These are phyloP conservation scores for Hyphopichia burtonii DNA, from an alignment of 1,139 yeast species.

Conservation along the genomic window DNA sequence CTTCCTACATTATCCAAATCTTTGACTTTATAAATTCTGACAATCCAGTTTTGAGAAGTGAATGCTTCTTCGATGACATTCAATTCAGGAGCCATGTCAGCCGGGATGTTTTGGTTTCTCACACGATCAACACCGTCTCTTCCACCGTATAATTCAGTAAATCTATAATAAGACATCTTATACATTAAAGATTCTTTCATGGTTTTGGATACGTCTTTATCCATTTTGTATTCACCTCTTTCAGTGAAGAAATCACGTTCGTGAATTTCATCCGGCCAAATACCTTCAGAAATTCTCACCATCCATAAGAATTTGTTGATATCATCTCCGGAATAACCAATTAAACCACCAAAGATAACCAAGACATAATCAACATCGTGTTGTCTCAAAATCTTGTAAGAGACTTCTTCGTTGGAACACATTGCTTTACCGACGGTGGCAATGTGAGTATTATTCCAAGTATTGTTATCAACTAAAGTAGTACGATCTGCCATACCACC, in stretches of 20 bases:
- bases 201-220: slow-evolving; percentile 72
- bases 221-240: slow-evolving; percentile 86
- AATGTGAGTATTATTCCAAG: slow-evolving; percentile 99
- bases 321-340: slow-evolving; percentile 97
- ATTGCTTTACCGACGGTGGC: slow-evolving; percentile 99
- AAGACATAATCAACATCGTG: slow-evolving; percentile 95
- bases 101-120: slow-evolving; percentile 74
- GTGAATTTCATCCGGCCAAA: slow-evolving; percentile 96
- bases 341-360: slow-evolving; percentile 89
- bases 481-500: slow-evolving; percentile 99
- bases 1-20: slow-evolving; percentile 88
- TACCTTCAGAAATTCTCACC: slow-evolving; percentile 98
- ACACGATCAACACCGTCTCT: slow-evolving; percentile 80
- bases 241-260: slow-evolving; percentile 85
- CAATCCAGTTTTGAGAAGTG: slow-evolving; percentile 96
- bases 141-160: slow-evolving; percentile 70
- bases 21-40: slow-evolving; percentile 90
- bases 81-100: slow-evolving; percentile 56
- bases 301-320: slow-evolving; percentile 97
- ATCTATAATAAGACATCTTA: slow-evolving; percentile 91
- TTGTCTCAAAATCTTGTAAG: slow-evolving; percentile 83
- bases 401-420: slow-evolving; percentile 84
- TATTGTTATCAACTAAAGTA: slow-evolving; percentile 95
- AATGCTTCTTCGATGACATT: slow-evolving; percentile 89
- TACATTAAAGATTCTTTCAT: slow-evolving; percentile 92